Percentiles rank a stretch among this genome's conserved stretches.
Conservation (phyloP, 2,329 filamentous ascomycete species). For the Claviceps purpurea region DNA sequence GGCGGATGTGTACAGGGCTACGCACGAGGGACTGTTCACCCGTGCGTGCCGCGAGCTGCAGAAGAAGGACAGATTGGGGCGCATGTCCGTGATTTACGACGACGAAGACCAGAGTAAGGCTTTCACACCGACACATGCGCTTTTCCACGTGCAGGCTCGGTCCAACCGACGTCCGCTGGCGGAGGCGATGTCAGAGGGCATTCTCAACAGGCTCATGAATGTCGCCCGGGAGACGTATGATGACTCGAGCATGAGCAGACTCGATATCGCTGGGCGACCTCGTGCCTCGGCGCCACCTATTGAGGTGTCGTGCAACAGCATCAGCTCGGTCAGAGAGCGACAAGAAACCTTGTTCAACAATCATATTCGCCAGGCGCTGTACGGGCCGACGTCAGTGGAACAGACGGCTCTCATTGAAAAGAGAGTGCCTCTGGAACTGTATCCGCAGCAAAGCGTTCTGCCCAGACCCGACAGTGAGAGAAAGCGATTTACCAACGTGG, state of each 20-base stretch:
- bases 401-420: conserved; percentile 64
- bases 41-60: conserved; percentile 51
- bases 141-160: conserved; percentile 69
- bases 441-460: conserved; percentile 52
- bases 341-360: conserved; percentile 68
- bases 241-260: conserved; percentile 56
- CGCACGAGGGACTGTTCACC: conserved; percentile 57
- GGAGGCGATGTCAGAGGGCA: conserved; percentile 57
- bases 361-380: conserved; percentile 60
- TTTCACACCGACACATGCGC: conserved; percentile 59
- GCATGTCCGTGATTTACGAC: conserved; percentile 58
- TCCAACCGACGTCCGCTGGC: conserved; percentile 53
- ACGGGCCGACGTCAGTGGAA: conserved; percentile 47
- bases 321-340: conserved; percentile 50
- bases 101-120: conserved; percentile 41
- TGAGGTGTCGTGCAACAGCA: conserved; percentile 62
- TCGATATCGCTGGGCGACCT: conserved; percentile 74
- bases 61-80: conserved; percentile 46
- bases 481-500: conserved; percentile 77
- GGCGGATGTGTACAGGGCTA: conserved; percentile 56
- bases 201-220: conserved; percentile 65
- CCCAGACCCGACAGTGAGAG: conserved; percentile 70
- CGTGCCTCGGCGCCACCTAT: conserved; percentile 75
- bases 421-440: conserved; percentile 52
- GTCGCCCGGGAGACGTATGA: conserved; percentile 54